A percentile compares a stretch with the other conserved stretches of the same genome.
Conservation (phyloP, 257 asterid genomes). For the Solanum pimpinellifolium region DNA sequence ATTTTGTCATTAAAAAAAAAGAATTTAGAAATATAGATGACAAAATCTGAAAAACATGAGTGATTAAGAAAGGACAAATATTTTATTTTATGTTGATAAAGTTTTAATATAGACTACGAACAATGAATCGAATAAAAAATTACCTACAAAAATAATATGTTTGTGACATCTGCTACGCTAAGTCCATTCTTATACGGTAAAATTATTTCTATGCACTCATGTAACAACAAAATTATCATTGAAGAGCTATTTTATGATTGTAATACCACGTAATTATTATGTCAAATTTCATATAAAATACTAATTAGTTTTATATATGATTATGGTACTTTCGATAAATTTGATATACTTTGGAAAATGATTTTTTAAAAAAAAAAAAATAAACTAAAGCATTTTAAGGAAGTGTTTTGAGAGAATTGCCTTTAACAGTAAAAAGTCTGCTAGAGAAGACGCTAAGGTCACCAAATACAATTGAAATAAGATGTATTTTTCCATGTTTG, state of each 20-base stretch:
- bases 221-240: no score
- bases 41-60: not conserved
- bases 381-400: not conserved
- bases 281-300: not conserved
- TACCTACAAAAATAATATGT: not conserved
- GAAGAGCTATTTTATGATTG: not conserved
- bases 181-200: not conserved
- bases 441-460: not conserved
- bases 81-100: not conserved
- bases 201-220: no score
- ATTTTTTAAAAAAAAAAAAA: no score
- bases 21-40: not conserved
- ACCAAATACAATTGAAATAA: not conserved
- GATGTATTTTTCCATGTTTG: not conserved
- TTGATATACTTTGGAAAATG: not conserved
- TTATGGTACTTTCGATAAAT: not conserved
- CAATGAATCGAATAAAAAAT: no score
- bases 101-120: fast-evolving
- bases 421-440: not conserved
- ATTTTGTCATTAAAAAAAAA: not conserved
- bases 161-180: not conserved
- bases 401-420: not conserved
- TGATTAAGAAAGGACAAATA: not conserved
- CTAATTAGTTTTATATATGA: not conserved
- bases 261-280: not conserved